phyloP scores from a whole-genome alignment of 768 basidiomycete species.

The Amanita rimosa region DNA sequence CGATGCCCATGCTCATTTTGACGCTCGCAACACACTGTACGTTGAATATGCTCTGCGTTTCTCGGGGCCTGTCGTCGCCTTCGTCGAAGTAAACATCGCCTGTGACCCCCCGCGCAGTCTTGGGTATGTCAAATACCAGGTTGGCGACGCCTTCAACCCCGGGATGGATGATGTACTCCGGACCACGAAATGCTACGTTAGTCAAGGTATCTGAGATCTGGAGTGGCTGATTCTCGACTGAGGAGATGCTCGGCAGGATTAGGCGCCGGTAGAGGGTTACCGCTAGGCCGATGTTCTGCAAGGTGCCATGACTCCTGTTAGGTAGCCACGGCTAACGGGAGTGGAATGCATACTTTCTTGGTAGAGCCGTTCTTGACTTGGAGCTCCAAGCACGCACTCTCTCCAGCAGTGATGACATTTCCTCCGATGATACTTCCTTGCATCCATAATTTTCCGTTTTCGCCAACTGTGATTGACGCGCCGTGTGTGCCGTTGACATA shows the following conservation, averaged over 20 bases:
- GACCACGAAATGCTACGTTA: conserved; percentile 59
- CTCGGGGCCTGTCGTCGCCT: conserved; percentile 29
- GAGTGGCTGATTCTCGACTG: conserved; percentile 33
- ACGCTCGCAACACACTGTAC: conserved; percentile 53
- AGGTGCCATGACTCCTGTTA: not conserved
- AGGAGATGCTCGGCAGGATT: conserved; percentile 33
- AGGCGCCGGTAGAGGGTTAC: conserved; percentile 52
- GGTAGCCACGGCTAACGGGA: conserved; percentile 2
- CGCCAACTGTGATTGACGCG: conserved; percentile 57
- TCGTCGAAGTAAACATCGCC: conserved; percentile 41
- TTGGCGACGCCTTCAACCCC: conserved; percentile 71
- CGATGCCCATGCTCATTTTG: conserved; percentile 59
- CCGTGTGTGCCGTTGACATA: conserved; percentile 15
- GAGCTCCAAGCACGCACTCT: conserved; percentile 61
- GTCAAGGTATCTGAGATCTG: conserved; percentile 59
- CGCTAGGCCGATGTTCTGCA: conserved; percentile 57
- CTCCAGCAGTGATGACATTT: conserved; percentile 53
- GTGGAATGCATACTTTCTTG: conserved; percentile 47
- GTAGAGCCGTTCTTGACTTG: conserved; percentile 75
- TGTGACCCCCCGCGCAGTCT: conserved; percentile 47
- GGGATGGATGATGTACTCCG: conserved; percentile 64
- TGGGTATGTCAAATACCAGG: conserved; percentile 74
- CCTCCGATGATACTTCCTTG: conserved; percentile 52
- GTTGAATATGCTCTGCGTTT: conserved; percentile 53
- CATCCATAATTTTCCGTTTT: conserved; percentile 72